Evolutionary conservation across 106 monocot genomes (phyloP), one percentile per base, ranked within the genome.

Genomic region (Cymbidium sinense): DNA sequence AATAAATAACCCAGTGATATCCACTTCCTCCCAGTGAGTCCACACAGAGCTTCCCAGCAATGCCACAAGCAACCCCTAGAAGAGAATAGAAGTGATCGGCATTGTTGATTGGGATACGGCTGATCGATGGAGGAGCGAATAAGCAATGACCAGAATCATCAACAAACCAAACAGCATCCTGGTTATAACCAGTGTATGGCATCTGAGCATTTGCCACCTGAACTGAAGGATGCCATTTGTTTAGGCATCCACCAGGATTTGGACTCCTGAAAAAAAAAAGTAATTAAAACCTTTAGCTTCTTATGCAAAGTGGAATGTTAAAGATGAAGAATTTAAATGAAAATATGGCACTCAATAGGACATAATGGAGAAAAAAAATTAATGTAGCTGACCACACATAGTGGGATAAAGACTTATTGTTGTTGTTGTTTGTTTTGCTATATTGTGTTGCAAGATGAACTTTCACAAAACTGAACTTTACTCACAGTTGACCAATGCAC

Each of bases 221-320:
- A 90, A 78, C 47, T 92, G 81, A 98, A 82, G 58, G 91, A 84
- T 47, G 88, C 25, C 77, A 92, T 34, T 76, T 50, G 90, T 28
- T 90, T 94, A 50, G 98, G 98, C 55, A 94, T 65, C 98, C 98
- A 98, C 94, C 94, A 94, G 39, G 90, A 82, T 65, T 77, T 98
- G 7, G 86, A 71, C 64, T 83, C 91, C 98, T 94, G 79, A 39
- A 75, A 70, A 1, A 47, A 47, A 47, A 47, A 13, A 47, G 2
- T 41, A 41, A 64, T 8, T n/a, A 64, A 12, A 64, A 30, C 28
- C 28, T 29, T 28, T 27, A 30, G 29, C 28, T 30, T 18, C 54
- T 54, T 54, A 54, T n/a, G 21, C 20, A 9, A 5, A 7, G 41
- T 5, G 36, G 36, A 36, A 36, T 36, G 36, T 36, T 5, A 36